phyloP scores from a whole-genome alignment of 148 eudicot genomes.

The Limonium bicolor region DNA sequence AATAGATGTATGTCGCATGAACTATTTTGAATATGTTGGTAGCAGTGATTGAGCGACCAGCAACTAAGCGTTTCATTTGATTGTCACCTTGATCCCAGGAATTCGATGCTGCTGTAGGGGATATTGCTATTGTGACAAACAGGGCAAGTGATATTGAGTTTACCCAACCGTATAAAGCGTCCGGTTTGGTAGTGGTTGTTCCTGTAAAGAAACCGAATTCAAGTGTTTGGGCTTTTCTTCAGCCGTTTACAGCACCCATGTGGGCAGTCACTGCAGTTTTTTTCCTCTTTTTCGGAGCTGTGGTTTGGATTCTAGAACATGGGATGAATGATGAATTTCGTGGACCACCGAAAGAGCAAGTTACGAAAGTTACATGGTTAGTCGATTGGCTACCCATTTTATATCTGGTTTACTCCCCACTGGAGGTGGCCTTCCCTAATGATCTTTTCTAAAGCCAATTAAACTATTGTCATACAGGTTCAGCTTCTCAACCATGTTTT shows the following conservation, averaged over 20 bases:
- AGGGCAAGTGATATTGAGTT: slow-evolving; percentile 11
- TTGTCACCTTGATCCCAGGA: too few relatives aligned
- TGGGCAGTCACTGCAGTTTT: slow-evolving; percentile 9
- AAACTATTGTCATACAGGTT: slow-evolving; percentile 1
- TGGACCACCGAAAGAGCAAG: slow-evolving; percentile 8
- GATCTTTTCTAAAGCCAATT: too few relatives aligned
- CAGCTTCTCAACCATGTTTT: slow-evolving; percentile 5
- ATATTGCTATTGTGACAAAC: slow-evolving; percentile 10
- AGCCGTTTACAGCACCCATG: slow-evolving; percentile 9
- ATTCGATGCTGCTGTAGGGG: slow-evolving; percentile 16
- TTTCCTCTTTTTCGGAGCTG: slow-evolving; percentile 4
- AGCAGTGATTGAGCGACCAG: too few relatives aligned
- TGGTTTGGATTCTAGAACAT: slow-evolving; percentile 15
- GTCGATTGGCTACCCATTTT: too few relatives aligned
- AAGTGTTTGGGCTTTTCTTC: slow-evolving; percentile 13
- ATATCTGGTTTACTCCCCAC: too few relatives aligned
- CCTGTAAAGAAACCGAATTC: slow-evolving; percentile 2
- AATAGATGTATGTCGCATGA: slow-evolving; percentile 32
- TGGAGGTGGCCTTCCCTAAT: too few relatives aligned
- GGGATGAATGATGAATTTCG: slow-evolving; percentile 10
- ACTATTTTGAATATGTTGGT: too few relatives aligned
- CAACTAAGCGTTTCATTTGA: too few relatives aligned
- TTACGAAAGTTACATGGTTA: not conserved
- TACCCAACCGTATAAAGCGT: slow-evolving; percentile 11
- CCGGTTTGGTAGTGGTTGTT: slow-evolving; percentile 13